phyloP scores from a whole-genome alignment of 169 alveolate genomes.

The Plasmodium berghei region DNA sequence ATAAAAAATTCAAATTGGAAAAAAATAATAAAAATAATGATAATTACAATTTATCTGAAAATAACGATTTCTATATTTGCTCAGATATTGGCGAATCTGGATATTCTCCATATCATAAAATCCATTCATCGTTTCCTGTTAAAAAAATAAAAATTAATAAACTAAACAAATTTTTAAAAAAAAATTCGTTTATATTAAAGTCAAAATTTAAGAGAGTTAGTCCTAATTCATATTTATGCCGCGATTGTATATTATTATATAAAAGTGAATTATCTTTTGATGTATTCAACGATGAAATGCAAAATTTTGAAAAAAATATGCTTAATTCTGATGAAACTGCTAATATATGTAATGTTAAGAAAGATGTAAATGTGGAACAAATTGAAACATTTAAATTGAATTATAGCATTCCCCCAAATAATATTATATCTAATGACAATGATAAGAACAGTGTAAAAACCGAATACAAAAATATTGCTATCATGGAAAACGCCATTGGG shows the following conservation, averaged over 20 bases:
- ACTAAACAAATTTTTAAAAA: constrained; percentile 44
- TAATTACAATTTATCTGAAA: not conserved
- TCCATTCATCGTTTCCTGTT: not conserved
- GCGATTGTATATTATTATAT: constrained; percentile 38
- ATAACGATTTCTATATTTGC: constrained; percentile 18
- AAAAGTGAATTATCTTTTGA: constrained; percentile 39
- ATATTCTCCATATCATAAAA: not conserved
- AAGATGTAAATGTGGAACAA: not conserved
- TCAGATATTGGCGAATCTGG: constrained; percentile 22
- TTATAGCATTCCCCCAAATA: no score
- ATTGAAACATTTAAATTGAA: no score
- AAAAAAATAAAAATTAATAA: constrained; percentile 32
- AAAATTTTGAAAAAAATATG: not conserved
- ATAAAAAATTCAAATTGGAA: not conserved
- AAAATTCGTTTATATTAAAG: constrained; percentile 25
- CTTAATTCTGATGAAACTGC: not conserved
- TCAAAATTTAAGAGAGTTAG: constrained; percentile 56
- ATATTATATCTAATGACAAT: not conserved
- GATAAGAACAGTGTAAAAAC: not conserved
- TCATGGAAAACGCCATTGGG: no score
- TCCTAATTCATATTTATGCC: constrained; percentile 50
- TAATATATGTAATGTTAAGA: not conserved
- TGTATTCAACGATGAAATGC: constrained; percentile 13
- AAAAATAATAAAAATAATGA: constrained; percentile 3
- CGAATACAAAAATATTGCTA: no score